Base-by-base conservation (phyloP, 139 green algal species). In the Dunaliella primolecta region DNA sequence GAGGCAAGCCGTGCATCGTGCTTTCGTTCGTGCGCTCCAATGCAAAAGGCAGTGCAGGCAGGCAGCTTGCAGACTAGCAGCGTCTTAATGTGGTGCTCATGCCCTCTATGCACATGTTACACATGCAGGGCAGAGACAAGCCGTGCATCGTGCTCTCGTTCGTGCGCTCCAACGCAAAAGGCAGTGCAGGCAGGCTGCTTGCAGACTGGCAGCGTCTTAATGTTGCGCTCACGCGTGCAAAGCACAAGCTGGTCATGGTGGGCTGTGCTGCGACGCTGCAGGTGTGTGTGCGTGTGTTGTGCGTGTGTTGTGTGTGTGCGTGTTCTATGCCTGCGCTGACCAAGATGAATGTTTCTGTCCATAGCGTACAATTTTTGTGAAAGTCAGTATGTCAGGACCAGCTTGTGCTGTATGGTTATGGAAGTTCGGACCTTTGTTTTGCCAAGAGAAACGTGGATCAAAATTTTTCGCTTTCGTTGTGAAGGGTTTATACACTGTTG, bases 71-170 rank as follows among this genome's bases (percentile, higher is more conserved):
- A 0, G 96, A 99, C 89, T 95, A 90, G 91, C 91, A 95, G 56
- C 92, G 97, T 31, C 86, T 99, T 70, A 99, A 99, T 85, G 97
- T 99, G 72, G 93, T 94, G 21, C 78, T 99, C 35, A 99, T 96
- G 1, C 88, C 96, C 7, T 94, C 97, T 32, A 91, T 91, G 78
- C 46, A 79, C 72, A 98, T 98, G 90, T 88, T 97, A 75, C 38
- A 98, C 46, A 15, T 15, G 46, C 46, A 64, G 84, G 95, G 95
- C 1, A 85, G 94, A 31, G 95, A 98, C 89, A 97, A 97, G 89
- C 36, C 88, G 1, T 89, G 80, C 36, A 86, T 98, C 0, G 64
- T 98, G 31, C 35, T 97, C 34, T 96, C 93, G 0, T 86, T 98
- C 1, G 95, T 98, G 75, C 88, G 91, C 29, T 92, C 82, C 82